Evolutionary conservation across 129 eudicot genomes (phyloP).

Genomic region (Mikania micrantha): DNA sequence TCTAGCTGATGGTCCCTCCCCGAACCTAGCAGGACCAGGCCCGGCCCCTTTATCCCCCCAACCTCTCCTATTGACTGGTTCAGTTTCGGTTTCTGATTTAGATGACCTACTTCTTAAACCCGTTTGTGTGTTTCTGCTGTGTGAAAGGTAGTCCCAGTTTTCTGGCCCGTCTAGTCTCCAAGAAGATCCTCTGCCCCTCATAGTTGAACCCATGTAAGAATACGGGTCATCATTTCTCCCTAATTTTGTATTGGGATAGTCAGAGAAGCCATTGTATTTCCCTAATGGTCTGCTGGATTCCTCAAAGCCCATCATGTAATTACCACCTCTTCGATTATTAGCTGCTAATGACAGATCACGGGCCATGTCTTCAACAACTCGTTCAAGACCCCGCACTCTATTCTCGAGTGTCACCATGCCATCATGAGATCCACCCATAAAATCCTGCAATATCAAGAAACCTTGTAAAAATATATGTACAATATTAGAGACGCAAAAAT

Average conservation of each 20-base stretch:
- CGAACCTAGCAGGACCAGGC: conserved; percentile 62
- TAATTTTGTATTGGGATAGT: conserved; percentile 52
- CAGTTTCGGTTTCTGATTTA: conserved; percentile 42
- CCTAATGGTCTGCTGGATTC: conserved; percentile 53
- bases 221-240: conserved; percentile 49
- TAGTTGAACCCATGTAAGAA: conserved; percentile 35
- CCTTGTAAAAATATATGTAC: conserved; percentile 4
- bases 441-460: conserved; percentile 50
- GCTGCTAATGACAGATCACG: conserved; percentile 68
- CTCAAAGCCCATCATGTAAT: conserved; percentile 63
- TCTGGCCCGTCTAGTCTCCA: conserved; percentile 77
- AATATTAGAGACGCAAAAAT: background rate
- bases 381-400: conserved; percentile 91
- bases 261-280: conserved; percentile 68
- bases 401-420: conserved; percentile 86
- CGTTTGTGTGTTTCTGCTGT: conserved; percentile 52
- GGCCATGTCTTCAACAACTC: conserved; percentile 98
- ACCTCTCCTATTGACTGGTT: conserved; percentile 55
- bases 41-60: conserved; percentile 86
- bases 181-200: conserved; percentile 65
- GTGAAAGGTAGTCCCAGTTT: conserved; percentile 57
- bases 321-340: conserved; percentile 62
- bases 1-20: conserved; percentile 99
- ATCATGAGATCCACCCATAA: conserved; percentile 98
- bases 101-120: conserved; percentile 64